phyloP scores from a whole-genome alignment of 306 rosid genomes.

The Medicago lupulina region DNA sequence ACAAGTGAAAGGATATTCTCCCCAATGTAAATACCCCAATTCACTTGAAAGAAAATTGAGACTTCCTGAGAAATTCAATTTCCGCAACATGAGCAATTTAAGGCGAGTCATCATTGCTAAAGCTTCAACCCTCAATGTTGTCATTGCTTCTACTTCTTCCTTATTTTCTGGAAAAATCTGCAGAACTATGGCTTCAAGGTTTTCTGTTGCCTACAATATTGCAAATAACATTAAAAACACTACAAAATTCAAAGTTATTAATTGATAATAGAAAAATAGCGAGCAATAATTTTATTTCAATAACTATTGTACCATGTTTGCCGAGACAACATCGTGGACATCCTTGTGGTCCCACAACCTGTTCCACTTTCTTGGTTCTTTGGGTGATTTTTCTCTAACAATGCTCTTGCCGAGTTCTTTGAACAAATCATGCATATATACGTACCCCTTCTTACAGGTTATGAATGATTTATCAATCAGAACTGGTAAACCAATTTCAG shows the following conservation, averaged over 20 bases:
- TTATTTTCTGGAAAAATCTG: no score
- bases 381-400: slow-evolving; percentile 33
- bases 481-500: slow-evolving; percentile 19
- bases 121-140: slow-evolving; percentile 1
- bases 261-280: background rate
- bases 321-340: background rate
- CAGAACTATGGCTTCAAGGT: slow-evolving; percentile 5
- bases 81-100: background rate
- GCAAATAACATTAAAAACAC: background rate
- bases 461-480: slow-evolving; percentile 34
- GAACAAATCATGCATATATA: background rate
- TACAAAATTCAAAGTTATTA: background rate
- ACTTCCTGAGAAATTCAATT: background rate
- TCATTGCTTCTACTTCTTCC: background rate
- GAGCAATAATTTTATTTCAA: background rate
- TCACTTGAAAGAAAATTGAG: slow-evolving; percentile 15
- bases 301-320: background rate
- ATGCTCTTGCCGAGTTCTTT: slow-evolving; percentile 26
- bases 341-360: slow-evolving; percentile 28
- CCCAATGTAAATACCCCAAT: background rate
- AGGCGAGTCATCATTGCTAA: slow-evolving; percentile 10
- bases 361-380: slow-evolving; percentile 35
- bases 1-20: background rate
- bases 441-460: rapidly evolving
- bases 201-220: background rate